These are phyloP conservation scores for Rhodamnia rubescens DNA, from an alignment of 345 rosid species.

Conservation along the genomic window DNA sequence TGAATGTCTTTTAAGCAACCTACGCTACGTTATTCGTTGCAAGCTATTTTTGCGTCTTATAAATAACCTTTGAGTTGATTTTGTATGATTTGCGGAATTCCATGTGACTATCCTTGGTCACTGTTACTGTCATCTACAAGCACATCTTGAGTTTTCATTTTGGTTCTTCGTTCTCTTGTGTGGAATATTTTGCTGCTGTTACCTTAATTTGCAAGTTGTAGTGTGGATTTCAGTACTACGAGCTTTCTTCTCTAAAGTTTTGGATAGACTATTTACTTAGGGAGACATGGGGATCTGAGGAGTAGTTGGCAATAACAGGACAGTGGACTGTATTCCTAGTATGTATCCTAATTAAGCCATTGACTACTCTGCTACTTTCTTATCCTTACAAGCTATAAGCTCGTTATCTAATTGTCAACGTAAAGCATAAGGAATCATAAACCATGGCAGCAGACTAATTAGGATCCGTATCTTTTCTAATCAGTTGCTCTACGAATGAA, in stretches of 20 bases:
- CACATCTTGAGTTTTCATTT: background rate
- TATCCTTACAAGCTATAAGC: background rate
- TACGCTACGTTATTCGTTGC: background rate
- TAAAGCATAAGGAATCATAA: background rate
- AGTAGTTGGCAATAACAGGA: background rate
- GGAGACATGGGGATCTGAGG: background rate
- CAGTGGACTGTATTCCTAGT: background rate
- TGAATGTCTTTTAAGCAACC: background rate
- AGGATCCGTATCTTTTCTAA: background rate
- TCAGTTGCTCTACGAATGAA: background rate
- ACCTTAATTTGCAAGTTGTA: background rate
- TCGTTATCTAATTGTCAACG: background rate
- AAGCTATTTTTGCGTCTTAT: background rate
- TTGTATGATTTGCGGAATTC: background rate
- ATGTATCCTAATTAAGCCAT: background rate
- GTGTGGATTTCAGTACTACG: background rate
- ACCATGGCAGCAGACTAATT: background rate
- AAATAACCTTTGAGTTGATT: background rate
- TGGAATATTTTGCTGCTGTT: background rate
- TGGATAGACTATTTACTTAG: background rate
- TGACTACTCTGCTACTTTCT: background rate
- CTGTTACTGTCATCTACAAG: background rate
- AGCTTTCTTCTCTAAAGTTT: background rate
- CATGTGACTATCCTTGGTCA: background rate
- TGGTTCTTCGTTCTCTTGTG: background rate